Conservation (phyloP, 176 grass and related monocot genomes). For the Melocanna baccifera region DNA sequence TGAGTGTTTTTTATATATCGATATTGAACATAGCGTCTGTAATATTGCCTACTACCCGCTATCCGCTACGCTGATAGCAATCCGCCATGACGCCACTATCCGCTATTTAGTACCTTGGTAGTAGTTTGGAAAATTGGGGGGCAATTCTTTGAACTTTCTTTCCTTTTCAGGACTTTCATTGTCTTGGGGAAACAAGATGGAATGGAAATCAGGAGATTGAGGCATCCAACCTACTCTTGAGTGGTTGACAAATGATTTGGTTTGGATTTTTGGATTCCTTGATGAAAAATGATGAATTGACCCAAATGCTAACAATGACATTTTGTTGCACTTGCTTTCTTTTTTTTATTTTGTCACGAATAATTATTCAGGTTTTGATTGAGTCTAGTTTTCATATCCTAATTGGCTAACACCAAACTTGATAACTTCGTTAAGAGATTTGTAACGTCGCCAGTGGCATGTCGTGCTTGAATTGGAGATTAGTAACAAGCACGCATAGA, state of each 20-base stretch:
- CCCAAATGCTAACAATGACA: neutral
- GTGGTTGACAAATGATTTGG: slow-evolving; percentile 31
- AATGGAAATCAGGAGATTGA: slow-evolving; percentile 13
- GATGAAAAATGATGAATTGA: slow-evolving; percentile 12
- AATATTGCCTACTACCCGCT: too few relatives aligned
- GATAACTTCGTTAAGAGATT: neutral
- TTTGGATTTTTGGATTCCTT: neutral
- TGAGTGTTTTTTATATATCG: too few relatives aligned
- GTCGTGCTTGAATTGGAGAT: slow-evolving; percentile 41
- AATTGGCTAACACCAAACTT: slow-evolving; percentile 7
- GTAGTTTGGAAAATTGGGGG: slow-evolving; percentile 11
- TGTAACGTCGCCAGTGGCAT: slow-evolving; percentile 22
- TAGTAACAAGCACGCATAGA: slow-evolving; percentile 16
- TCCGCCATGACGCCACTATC: too few relatives aligned
- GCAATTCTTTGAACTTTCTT: slow-evolving; percentile 24
- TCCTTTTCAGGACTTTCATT: slow-evolving; percentile 39
- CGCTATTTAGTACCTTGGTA: too few relatives aligned
- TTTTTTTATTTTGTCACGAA: neutral
- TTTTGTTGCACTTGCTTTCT: neutral
- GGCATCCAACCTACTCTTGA: slow-evolving; percentile 20
- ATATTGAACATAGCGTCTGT: too few relatives aligned
- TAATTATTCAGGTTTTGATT: slow-evolving; percentile 12
- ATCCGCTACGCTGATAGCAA: too few relatives aligned
- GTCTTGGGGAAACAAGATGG: neutral
- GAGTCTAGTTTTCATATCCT: neutral